Conservation (phyloP, 108 stramenopile species). For the Cyclostephanos tholiformis region DNA sequence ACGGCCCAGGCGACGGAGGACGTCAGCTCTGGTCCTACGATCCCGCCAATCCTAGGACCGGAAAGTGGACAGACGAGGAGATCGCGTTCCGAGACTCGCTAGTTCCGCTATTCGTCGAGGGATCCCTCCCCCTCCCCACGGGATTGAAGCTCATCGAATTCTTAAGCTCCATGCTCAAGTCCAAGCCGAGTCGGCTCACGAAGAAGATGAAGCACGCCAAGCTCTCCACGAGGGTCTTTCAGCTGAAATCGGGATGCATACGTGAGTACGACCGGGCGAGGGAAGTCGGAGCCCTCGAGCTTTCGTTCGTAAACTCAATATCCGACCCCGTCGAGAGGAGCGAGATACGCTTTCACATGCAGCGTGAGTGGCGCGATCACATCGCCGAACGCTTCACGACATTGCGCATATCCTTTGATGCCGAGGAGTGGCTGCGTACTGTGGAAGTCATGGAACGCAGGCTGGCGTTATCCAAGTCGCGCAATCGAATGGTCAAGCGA, state of each 20-base stretch:
- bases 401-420: conserved; percentile 71
- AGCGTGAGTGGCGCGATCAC: conserved; percentile 86
- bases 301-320: conserved; percentile 64
- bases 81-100: conserved; percentile 79
- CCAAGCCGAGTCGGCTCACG: conserved; percentile 88
- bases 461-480: conserved; percentile 67
- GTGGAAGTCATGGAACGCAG: conserved; percentile 82
- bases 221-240: conserved; percentile 56
- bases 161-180: conserved; percentile 79
- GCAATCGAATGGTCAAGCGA: conserved; percentile 68
- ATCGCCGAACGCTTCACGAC: conserved; percentile 65
- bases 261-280: not conserved
- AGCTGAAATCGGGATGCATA: not conserved
- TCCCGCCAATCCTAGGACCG: conserved; percentile 60
- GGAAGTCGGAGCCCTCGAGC: conserved; percentile 63
- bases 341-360: conserved; percentile 86
- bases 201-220: conserved; percentile 94
- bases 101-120: conserved; percentile 66
- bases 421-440: conserved; percentile 67
- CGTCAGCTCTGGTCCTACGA: conserved; percentile 25
- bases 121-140: conserved; percentile 70
- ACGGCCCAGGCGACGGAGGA: conserved; percentile 37
- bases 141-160: conserved; percentile 89
- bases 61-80: conserved; percentile 88
- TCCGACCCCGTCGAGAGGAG: conserved; percentile 70